Evolutionary conservation across 75 land plant species (phyloP), one percentile per base, ranked within the genome.

Genomic region (Selaginella tamariscina): DNA sequence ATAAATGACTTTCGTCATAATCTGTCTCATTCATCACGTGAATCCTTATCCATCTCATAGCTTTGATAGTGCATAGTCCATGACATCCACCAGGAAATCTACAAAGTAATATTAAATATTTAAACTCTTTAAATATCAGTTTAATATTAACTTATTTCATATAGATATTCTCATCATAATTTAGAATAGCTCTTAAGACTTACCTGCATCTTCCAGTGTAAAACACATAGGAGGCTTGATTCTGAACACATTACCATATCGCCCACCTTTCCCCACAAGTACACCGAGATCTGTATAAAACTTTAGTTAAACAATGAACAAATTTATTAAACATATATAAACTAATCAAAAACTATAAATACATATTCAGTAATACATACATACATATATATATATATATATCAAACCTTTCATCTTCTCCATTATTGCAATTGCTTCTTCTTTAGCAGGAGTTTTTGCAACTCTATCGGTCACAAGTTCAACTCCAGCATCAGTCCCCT

Each of bases 201-300:
- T 55, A 90, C 98, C 98, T 29, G 98, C 82, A 83, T 94, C 98
- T 60, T 87, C 83, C 75, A 83, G 84, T 1, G 86, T 85, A 81
- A 94, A 85, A 79, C 98, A 94, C 72, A 94, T 86, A 0, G 98
- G 98, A 67, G 98, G 98, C 28, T 86, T 89, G 56, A 94, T 82
- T 90, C 98, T 87, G 70, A 94, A 89, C 20, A 89, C 96, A 73
- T 94, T 94, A 26, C 62, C 62, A 59, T 59, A 21, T 27, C 62
- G 62, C 62, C 21, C 62, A 23, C 62, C 62, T 59, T 59, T 59
- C 8, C 62, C 62, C 18, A 59, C 62, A 9, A 59, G 26, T 5
- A 59, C 62, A 2, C 62, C 62, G 21, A 59, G 62, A 26, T 59
- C 26, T 27, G 20, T n/a, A n/a, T n/a, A n/a, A n/a, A n/a, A n/a